Evolutionary conservation across 2,329 filamentous ascomycete species (phyloP), one percentile per base, ranked within the genome.

Genomic region (Nemania abortiva): DNA sequence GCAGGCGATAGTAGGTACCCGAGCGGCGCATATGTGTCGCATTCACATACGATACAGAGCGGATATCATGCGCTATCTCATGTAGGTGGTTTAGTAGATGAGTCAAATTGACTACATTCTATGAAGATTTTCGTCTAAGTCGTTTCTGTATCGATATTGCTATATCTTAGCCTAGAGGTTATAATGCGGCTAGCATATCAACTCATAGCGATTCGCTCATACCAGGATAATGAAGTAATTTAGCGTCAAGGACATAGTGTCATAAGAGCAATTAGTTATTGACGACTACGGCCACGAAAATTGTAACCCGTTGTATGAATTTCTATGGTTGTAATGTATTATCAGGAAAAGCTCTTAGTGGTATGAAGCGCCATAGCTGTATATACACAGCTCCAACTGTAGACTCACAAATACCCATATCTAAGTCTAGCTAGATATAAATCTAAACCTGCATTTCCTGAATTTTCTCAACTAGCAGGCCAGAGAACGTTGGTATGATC

Each of bases 381-480:
- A 56, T 56, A 27, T 31, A 45, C 24, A 29, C 22, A 24, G 47
- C 64, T n/a, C 24, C 20, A 1, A 31, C 50, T 20, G 34, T 13
- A 37, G 27, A 20, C 39, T 18, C 11, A 39, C 13, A 52, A 45
- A 13, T 6, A 20, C 53, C 42, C 18, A 9, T 29, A 27, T 66
- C 66, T 66, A 66, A 47, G 1, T 71, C 63, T 66, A 69, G 57
- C 49, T 37, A 66, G 10, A 20, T 55, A 42, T 47, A 49, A 53
- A 47, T 69, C 60, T 70, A 69, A 59, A 10, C 37, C 20, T 67
- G 63, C 53, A 71, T 10, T n/a, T 71, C 69, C 27, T 65, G 63
- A 34, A 71, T 70, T 54, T 71, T 71, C 42, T 71, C 69, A 20
- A 70, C 55, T 31, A 71, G 29, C 18, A 71, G 66, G 34, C 69